Evolutionary conservation across 2,329 filamentous ascomycete genomes (phyloP).

Genomic region (Cladophialophora psammophila): DNA sequence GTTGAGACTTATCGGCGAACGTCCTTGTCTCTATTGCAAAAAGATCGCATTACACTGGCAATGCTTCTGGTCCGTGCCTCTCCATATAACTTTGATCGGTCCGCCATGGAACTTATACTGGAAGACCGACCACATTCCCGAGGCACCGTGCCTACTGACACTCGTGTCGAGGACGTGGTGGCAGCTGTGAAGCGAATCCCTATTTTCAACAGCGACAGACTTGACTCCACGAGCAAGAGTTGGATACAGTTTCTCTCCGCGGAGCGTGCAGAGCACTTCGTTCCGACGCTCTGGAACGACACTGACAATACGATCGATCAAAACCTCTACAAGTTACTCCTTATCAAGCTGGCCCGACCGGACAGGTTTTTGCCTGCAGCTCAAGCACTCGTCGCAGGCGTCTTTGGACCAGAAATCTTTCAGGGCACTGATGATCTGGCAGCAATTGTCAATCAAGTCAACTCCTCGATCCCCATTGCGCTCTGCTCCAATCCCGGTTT

Average conservation of each 20-base stretch:
- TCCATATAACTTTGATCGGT: conserved; percentile 95
- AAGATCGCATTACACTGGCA: conserved; percentile 90
- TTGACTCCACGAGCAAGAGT: conserved; percentile 67
- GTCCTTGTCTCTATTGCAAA: conserved; percentile 89
- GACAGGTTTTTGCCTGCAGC: conserved; percentile 93
- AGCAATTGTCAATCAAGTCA: conserved; percentile 83
- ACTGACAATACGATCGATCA: conserved; percentile 72
- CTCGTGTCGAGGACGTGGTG: conserved; percentile 72
- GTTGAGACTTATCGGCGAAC: conserved; percentile 91
- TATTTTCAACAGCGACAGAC: conserved; percentile 71
- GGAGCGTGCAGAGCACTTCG: conserved; percentile 83
- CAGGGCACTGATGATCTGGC: conserved; percentile 86
- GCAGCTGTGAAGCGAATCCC: conserved; percentile 71
- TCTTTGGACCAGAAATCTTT: conserved; percentile 84
- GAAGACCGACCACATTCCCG: conserved; percentile 71
- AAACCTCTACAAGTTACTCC: conserved; percentile 80
- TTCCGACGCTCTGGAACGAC: conserved; percentile 78
- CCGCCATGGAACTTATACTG: conserved; percentile 83
- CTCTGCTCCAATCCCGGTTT: conserved; percentile 95
- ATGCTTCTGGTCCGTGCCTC: conserved; percentile 95
- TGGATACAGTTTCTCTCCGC: conserved; percentile 87
- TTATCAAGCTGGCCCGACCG: conserved; percentile 93
- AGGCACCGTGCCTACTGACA: conserved; percentile 79
- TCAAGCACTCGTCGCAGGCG: conserved; percentile 84
- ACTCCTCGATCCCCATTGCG: conserved; percentile 83